Evolutionary conservation across 768 basidiomycete species (phyloP).

Genomic region (Boletus coccyginus): DNA sequence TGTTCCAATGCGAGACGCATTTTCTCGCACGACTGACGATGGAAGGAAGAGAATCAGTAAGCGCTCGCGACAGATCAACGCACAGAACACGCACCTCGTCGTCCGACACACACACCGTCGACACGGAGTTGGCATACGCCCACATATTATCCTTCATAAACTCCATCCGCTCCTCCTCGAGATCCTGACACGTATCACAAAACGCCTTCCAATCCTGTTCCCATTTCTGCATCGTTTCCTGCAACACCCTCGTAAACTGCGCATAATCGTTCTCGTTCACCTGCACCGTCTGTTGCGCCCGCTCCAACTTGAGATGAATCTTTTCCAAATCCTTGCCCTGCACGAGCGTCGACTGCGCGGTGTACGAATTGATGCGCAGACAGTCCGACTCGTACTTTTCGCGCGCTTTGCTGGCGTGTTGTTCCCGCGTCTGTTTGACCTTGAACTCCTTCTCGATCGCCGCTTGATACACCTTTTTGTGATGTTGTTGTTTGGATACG

Average conservation of each 20-base stretch:
- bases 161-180: constrained; percentile 93
- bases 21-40: constrained; percentile 81
- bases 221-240: constrained; percentile 83
- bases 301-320: constrained; percentile 81
- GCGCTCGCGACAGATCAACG: not conserved
- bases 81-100: constrained; percentile 73
- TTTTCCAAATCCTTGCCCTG: constrained; percentile 95
- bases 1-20: constrained; percentile 84
- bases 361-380: constrained; percentile 89
- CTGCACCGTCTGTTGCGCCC: constrained; percentile 85
- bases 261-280: constrained; percentile 90
- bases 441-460: constrained; percentile 90
- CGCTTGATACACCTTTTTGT: constrained; percentile 70
- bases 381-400: constrained; percentile 95
- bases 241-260: constrained; percentile 78
- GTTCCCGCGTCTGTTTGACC: constrained; percentile 82
- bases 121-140: constrained; percentile 95
- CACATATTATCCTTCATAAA: constrained; percentile 95
- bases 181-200: constrained; percentile 92
- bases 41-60: not conserved
- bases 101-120: constrained; percentile 90
- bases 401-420: constrained; percentile 81
- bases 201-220: constrained; percentile 92
- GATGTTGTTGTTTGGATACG: constrained; percentile 59
- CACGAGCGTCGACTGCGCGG: constrained; percentile 84